Percentiles rank a stretch among this genome's conserved stretches.
phyloP scores from a whole-genome alignment of 2,329 filamentous ascomycete genomes.

The Arthrobotrys musiformis region DNA sequence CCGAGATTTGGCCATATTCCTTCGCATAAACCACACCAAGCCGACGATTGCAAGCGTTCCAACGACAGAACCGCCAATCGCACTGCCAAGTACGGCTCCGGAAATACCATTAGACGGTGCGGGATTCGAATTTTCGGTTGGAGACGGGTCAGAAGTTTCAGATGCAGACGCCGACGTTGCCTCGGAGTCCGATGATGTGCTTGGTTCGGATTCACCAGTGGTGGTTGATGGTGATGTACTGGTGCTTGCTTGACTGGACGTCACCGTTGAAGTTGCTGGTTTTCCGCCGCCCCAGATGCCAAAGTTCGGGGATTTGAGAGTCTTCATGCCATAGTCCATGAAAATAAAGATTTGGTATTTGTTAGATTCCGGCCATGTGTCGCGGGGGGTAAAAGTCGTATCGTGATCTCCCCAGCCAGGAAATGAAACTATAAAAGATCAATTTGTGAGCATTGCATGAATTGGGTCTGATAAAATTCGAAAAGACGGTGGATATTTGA shows the following conservation, averaged over 20 bases:
- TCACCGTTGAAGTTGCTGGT: neutral
- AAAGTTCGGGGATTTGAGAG: slow-evolving; percentile 34
- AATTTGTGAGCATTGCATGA: no score
- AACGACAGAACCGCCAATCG: slow-evolving; percentile 36
- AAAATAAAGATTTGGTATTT: slow-evolving; percentile 49
- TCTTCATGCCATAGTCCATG: slow-evolving; percentile 33
- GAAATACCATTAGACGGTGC: slow-evolving; percentile 11
- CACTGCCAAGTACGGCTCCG: slow-evolving; percentile 17
- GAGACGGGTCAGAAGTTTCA: neutral
- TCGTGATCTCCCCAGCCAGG: slow-evolving; percentile 42
- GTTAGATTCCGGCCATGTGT: slow-evolving; percentile 47
- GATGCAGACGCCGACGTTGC: neutral
- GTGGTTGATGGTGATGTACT: slow-evolving; percentile 22
- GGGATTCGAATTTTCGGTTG: neutral
- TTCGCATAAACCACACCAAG: slow-evolving; percentile 41
- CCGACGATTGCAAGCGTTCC: slow-evolving; percentile 50
- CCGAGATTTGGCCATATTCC: slow-evolving; percentile 39
- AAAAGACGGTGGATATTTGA: no score
- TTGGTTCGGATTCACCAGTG: neutral
- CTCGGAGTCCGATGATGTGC: neutral
- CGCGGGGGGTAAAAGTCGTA: slow-evolving; percentile 24
- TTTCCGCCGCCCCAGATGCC: slow-evolving; percentile 50
- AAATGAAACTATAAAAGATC: slow-evolving; percentile 19
- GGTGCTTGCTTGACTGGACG: slow-evolving; percentile 10
- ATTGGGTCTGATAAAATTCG: no score